Evolutionary conservation across 768 basidiomycete genomes (phyloP).

Genomic region (Amanita fuliginea): DNA sequence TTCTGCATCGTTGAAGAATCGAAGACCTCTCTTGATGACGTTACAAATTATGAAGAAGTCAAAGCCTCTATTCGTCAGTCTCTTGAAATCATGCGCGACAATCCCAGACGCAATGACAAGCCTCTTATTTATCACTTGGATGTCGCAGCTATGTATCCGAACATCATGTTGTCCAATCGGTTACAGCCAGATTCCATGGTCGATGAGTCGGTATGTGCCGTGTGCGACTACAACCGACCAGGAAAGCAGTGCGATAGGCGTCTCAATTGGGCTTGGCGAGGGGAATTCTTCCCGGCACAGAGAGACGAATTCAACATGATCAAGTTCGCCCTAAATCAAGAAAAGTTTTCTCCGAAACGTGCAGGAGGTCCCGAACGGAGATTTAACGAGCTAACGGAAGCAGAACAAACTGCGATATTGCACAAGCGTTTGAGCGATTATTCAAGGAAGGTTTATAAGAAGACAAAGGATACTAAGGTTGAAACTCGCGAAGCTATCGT

Average conservation of each 20-base stretch:
- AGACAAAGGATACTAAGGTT: slow-evolving; percentile 94
- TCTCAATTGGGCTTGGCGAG: slow-evolving; percentile 97
- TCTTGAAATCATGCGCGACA: slow-evolving; percentile 85
- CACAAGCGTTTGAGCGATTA: slow-evolving; percentile 98
- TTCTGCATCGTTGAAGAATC: slow-evolving; percentile 88
- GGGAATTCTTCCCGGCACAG: slow-evolving; percentile 96
- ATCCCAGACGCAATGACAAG: slow-evolving; percentile 78
- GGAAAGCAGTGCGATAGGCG: slow-evolving; percentile 91
- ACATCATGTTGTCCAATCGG: slow-evolving; percentile 99
- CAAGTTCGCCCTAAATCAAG: slow-evolving; percentile 90
- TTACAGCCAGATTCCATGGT: slow-evolving; percentile 97
- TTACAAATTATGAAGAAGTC: slow-evolving; percentile 94
- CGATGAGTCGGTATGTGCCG: slow-evolving; percentile 92
- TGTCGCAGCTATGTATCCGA: slow-evolving; percentile 99
- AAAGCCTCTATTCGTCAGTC: slow-evolving; percentile 66
- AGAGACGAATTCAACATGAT: slow-evolving; percentile 99
- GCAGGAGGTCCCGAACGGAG: slow-evolving; percentile 65
- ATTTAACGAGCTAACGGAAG: slow-evolving; percentile 70
- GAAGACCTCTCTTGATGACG: slow-evolving; percentile 62
- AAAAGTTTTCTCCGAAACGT: slow-evolving; percentile 76
- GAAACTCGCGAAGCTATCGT: slow-evolving; percentile 92
- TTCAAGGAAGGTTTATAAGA: slow-evolving; percentile 97
- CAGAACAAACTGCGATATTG: slow-evolving; percentile 84
- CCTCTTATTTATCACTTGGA: slow-evolving; percentile 98
- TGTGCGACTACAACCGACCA: slow-evolving; percentile 96